Evolutionary conservation across 2,329 filamentous ascomycete genomes (phyloP).

Genomic region (Bertia moriformis): DNA sequence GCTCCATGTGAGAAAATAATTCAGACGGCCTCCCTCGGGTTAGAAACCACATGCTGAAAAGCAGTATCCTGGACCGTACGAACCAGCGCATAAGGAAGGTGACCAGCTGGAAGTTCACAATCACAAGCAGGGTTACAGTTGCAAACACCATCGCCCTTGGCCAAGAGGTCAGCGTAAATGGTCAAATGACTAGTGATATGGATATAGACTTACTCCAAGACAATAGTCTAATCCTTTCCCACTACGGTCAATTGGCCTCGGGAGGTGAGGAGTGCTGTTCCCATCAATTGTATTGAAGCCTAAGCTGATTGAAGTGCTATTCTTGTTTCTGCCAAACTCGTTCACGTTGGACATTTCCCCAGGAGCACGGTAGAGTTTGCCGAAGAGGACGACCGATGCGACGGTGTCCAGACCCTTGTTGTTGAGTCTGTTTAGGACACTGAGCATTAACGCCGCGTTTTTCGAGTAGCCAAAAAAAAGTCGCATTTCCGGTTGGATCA

Average conservation of each 20-base stretch:
- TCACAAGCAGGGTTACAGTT: neutral
- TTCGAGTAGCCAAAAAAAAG: neutral
- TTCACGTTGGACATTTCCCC: constrained; percentile 1
- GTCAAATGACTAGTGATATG: neutral
- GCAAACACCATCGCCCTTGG: neutral
- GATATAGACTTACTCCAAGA: neutral
- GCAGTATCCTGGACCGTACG: neutral
- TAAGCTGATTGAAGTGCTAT: neutral
- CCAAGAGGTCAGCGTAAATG: neutral
- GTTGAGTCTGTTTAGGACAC: neutral
- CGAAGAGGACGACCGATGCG: neutral
- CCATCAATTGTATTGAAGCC: neutral
- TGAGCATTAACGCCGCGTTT: neutral
- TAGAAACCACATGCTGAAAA: neutral
- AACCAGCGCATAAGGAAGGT: neutral
- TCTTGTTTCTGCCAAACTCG: neutral
- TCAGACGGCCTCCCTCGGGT: no score
- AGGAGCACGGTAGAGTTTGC: neutral
- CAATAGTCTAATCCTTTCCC: neutral
- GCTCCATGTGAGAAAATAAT: no score
- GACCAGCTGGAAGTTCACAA: neutral
- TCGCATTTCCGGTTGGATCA: neutral
- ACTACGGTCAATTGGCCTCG: neutral
- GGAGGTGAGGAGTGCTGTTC: neutral
- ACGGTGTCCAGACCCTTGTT: neutral